A percentile compares a stretch with the other conserved stretches of the same genome.
phyloP scores from a whole-genome alignment of 129 eudicot genomes.

The Glebionis coronaria region DNA sequence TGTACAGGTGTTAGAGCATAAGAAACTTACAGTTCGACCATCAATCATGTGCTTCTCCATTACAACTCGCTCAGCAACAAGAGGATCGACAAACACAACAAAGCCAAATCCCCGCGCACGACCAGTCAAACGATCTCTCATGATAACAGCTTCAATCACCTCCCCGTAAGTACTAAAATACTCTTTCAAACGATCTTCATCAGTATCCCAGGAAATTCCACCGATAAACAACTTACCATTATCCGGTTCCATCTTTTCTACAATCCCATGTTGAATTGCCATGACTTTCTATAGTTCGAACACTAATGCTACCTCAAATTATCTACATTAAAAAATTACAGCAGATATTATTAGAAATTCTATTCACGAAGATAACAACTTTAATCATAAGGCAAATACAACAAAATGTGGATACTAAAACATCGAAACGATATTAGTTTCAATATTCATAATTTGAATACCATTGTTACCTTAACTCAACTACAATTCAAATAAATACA shows the following conservation, averaged over 20 bases:
- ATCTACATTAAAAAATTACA: too few species aligned
- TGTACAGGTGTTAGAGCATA: not conserved
- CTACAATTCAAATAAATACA: not conserved
- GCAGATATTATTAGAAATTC: not conserved
- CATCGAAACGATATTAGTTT: too few species aligned
- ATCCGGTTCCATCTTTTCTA: conserved; percentile 62
- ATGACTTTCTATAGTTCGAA: conserved; percentile 14
- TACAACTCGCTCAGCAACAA: conserved; percentile 74
- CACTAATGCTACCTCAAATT: conserved; percentile 1
- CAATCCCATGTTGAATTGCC: conserved; percentile 33
- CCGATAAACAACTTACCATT: conserved; percentile 81
- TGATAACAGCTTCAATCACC: conserved; percentile 72
- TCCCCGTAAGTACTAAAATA: conserved; percentile 72
- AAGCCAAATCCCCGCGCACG: conserved; percentile 91
- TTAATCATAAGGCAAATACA: not conserved
- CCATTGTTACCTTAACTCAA: not conserved
- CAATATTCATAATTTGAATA: not conserved
- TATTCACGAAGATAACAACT: not conserved
- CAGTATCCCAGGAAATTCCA: conserved; percentile 94
- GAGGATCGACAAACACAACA: conserved; percentile 73
- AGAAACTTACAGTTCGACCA: conserved; percentile 71
- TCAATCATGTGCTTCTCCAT: conserved; percentile 83
- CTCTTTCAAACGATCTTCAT: conserved; percentile 69
- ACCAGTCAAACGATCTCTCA: conserved; percentile 82
- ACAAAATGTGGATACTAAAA: too few species aligned